Percentiles rank a stretch among this genome's conserved stretches.
These are phyloP conservation scores for Lactarius evosmus DNA, from an alignment of 768 basidiomycete genomes.

Conservation along the genomic window DNA sequence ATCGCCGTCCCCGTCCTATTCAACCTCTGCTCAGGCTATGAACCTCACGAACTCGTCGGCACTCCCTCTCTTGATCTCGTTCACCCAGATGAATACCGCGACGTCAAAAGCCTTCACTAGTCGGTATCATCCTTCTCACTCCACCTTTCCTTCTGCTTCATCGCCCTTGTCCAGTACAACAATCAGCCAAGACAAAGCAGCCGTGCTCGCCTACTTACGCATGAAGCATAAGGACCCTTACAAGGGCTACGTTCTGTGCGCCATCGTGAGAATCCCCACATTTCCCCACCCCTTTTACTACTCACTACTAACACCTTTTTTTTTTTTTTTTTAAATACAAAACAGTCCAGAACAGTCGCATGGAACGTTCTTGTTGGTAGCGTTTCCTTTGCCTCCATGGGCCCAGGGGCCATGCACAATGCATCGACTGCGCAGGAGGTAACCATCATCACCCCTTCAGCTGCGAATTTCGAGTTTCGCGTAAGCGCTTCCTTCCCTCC, in stretches of 20 bases:
- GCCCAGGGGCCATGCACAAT: slow-evolving; percentile 73
- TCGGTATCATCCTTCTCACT: slow-evolving; percentile 34
- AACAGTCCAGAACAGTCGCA: slow-evolving; percentile 60
- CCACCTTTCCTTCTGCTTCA: not conserved
- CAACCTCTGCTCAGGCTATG: slow-evolving; percentile 51
- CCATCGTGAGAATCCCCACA: slow-evolving; percentile 51
- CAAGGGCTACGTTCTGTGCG: slow-evolving; percentile 72
- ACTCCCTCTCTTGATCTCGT: slow-evolving; percentile 69
- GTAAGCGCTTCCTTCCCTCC: slow-evolving; percentile 41
- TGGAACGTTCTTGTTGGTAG: slow-evolving; percentile 74
- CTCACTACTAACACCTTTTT: slow-evolving; percentile 2
- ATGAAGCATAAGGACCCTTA: slow-evolving; percentile 77
- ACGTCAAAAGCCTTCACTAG: slow-evolving; percentile 70
- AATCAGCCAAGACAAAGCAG: slow-evolving; percentile 75
- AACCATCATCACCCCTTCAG: slow-evolving; percentile 60
- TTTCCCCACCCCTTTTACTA: not conserved
- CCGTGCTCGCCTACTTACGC: slow-evolving; percentile 72
- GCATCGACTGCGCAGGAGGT: slow-evolving; percentile 83
- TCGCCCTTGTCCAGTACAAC: slow-evolving; percentile 52
- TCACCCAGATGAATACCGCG: slow-evolving; percentile 73
- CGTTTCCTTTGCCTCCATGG: slow-evolving; percentile 73
- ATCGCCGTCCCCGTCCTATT: not conserved
- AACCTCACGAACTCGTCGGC: slow-evolving; percentile 68
- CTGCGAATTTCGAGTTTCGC: slow-evolving; percentile 39
- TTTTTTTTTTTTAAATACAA: slow-evolving; percentile 1